phyloP scores from a whole-genome alignment of 164 flowering plant genomes.

The Hamamelis virginiana region DNA sequence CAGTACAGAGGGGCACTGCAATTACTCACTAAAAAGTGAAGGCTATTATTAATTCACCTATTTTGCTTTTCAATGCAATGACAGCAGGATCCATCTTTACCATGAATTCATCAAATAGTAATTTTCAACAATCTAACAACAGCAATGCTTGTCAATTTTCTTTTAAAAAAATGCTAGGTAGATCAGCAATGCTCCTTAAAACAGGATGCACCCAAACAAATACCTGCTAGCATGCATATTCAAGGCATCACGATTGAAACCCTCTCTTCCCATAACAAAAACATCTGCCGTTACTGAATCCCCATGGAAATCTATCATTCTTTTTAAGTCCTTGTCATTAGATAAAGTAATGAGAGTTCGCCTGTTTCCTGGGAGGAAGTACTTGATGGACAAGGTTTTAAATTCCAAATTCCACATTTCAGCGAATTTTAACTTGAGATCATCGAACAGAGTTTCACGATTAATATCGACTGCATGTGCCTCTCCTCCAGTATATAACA shows the following conservation, averaged over 20 bases:
- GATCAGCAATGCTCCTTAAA: background rate
- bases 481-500: constrained; percentile 71
- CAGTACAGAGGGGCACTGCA: background rate
- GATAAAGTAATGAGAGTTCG: constrained; percentile 59
- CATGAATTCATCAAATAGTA: background rate
- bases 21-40: background rate
- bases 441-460: constrained; percentile 50
- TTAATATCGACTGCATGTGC: constrained; percentile 70
- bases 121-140: background rate
- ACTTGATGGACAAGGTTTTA: constrained; percentile 54
- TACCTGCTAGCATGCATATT: constrained; percentile 43
- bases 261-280: constrained; percentile 46
- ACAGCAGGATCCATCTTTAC: too few species aligned
- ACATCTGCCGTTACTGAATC: constrained; percentile 63
- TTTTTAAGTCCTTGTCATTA: constrained; percentile 61
- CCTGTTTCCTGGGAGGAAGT: constrained; percentile 72
- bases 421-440: constrained; percentile 62
- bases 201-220: background rate
- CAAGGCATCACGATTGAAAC: constrained; percentile 33
- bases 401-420: constrained; percentile 53
- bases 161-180: background rate
- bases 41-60: background rate
- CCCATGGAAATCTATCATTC: constrained; percentile 68
- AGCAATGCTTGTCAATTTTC: background rate
- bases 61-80: background rate